Evolutionary conservation across 495 filamentous ascomycete species (phyloP).

Genomic region (Cryomyces antarcticus): DNA sequence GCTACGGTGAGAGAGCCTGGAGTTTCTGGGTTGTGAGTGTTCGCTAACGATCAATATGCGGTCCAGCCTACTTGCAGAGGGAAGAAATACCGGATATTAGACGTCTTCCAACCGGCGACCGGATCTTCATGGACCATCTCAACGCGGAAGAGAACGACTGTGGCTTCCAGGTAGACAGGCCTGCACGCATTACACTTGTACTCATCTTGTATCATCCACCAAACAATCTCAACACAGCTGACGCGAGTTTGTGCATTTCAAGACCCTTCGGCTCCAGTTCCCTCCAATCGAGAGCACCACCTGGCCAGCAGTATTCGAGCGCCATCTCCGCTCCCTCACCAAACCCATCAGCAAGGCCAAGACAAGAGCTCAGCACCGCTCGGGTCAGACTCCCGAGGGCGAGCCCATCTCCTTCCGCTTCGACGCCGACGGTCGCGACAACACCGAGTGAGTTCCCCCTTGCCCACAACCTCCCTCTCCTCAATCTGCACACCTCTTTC

Average conservation of each 20-base stretch:
- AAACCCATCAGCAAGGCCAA: not conserved
- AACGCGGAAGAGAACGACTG: constrained; percentile 2
- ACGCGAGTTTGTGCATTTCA: too few species aligned
- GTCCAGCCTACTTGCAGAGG: too few species aligned
- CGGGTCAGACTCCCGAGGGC: not conserved
- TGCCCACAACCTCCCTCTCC: not conserved
- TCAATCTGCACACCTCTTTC: not conserved
- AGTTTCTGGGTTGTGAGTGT: not conserved
- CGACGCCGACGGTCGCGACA: constrained; percentile 9
- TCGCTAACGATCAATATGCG: too few species aligned
- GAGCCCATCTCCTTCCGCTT: constrained; percentile 8
- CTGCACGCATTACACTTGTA: too few species aligned
- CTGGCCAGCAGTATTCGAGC: constrained; percentile 16
- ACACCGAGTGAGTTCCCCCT: constrained; percentile 1
- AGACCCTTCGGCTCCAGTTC: not conserved
- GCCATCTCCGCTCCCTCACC: constrained; percentile 7
- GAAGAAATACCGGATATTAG: too few species aligned
- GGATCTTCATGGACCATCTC: constrained; percentile 5
- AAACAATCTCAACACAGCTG: too few species aligned
- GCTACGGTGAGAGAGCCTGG: constrained; percentile 6
- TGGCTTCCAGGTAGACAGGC: constrained; percentile 5
- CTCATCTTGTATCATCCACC: too few species aligned
- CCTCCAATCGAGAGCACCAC: not conserved
- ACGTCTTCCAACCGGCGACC: too few species aligned
- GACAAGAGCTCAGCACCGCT: constrained; percentile 15